phyloP scores from a whole-genome alignment of 2,329 filamentous ascomycete genomes.

The Colletotrichum siamense region DNA sequence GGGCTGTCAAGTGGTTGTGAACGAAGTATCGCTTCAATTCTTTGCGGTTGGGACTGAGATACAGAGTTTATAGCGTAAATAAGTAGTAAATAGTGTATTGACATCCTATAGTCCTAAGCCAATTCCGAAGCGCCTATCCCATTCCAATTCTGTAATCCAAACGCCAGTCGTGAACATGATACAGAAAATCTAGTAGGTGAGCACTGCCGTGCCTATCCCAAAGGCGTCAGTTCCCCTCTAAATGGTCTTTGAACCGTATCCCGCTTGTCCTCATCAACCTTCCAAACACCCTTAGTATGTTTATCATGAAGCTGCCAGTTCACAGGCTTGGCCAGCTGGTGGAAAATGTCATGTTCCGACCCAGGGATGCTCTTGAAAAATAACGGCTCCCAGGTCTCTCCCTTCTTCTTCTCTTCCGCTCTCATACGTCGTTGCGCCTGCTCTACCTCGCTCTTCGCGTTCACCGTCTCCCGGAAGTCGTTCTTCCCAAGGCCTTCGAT shows the following conservation, averaged over 20 bases:
- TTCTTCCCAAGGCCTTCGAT: slow-evolving; percentile 73
- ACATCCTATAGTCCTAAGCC: not conserved
- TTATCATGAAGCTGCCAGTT: slow-evolving; percentile 35
- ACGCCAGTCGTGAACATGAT: not conserved
- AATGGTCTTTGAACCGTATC: slow-evolving; percentile 34
- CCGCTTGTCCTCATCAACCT: slow-evolving; percentile 31
- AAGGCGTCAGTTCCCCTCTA: slow-evolving; percentile 35
- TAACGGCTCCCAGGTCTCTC: slow-evolving; percentile 46
- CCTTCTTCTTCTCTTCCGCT: slow-evolving; percentile 64
- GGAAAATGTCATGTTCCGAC: slow-evolving; percentile 34
- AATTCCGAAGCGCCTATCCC: not conserved
- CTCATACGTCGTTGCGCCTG: slow-evolving; percentile 80
- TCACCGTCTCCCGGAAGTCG: slow-evolving; percentile 74
- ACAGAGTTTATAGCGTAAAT: not conserved
- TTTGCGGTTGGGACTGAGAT: not conserved
- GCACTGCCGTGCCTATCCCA: slow-evolving; percentile 18
- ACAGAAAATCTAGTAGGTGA: not conserved
- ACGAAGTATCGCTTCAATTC: not conserved
- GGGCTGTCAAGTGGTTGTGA: not conserved
- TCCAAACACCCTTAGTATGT: slow-evolving; percentile 45
- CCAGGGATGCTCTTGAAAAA: slow-evolving; percentile 34
- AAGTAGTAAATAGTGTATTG: not conserved
- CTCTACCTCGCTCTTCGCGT: slow-evolving; percentile 82
- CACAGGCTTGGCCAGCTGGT: slow-evolving; percentile 32
- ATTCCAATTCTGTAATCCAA: not conserved